Percentiles rank a stretch among this genome's conserved stretches.
phyloP scores from a whole-genome alignment of 805 yeast genomes.

The Yarrowia hollandica region DNA sequence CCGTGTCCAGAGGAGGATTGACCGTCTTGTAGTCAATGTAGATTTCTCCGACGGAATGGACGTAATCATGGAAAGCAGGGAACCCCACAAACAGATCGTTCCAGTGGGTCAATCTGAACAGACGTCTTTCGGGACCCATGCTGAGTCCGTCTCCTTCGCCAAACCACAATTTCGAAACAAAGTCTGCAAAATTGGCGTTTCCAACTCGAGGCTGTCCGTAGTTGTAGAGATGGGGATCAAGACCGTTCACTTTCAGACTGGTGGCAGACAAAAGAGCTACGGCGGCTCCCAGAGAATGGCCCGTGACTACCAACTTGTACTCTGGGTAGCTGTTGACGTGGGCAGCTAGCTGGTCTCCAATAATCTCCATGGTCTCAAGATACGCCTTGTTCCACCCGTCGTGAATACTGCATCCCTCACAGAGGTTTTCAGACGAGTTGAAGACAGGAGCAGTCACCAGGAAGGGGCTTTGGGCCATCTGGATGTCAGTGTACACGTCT shows the following conservation, averaged over 20 bases:
- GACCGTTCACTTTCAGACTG: conserved; percentile 55
- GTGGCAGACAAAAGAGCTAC: conserved; percentile 60
- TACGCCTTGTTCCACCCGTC: conserved; percentile 4
- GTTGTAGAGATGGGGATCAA: conserved; percentile 54
- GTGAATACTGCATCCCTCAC: background rate
- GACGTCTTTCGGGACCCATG: background rate
- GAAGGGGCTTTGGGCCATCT: background rate
- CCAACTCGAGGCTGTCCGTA: conserved; percentile 68
- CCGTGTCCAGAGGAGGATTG: conserved; percentile 1
- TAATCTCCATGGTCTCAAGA: background rate
- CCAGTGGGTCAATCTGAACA: conserved; percentile 9
- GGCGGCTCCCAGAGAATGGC: conserved; percentile 80
- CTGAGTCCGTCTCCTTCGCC: background rate
- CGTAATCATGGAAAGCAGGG: conserved; percentile 4
- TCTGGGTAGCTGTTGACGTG: conserved; percentile 42
- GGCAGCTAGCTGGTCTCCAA: background rate
- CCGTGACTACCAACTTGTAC: conserved; percentile 55
- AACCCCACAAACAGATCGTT: conserved; percentile 5
- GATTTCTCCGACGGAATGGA: conserved; percentile 4
- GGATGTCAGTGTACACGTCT: conserved; percentile 11
- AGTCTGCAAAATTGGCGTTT: conserved; percentile 40
- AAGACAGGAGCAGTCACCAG: background rate
- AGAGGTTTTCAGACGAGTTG: background rate
- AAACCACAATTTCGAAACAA: conserved; percentile 6
- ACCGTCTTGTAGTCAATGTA: background rate